Percentiles rank a stretch among this genome's conserved stretches.
Evolutionary conservation across 2,329 filamentous ascomycete genomes (phyloP).

Genomic region (Catunica adiposa): DNA sequence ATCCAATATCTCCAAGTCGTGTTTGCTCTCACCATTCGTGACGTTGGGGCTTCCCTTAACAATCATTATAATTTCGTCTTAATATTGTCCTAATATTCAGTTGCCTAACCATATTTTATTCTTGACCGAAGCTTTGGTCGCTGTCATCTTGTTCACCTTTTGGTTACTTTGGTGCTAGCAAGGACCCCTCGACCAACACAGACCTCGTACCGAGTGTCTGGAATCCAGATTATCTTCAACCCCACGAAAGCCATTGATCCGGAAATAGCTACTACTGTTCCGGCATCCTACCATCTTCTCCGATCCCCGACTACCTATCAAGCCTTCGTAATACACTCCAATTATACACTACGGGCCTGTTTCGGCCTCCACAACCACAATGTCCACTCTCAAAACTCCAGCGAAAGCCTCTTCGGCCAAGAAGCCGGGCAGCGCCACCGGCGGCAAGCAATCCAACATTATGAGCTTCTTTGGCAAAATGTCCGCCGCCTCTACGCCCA

Average conservation of each 20-base stretch:
- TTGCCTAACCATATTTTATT: background rate
- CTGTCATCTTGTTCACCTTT: too few species aligned
- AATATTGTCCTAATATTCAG: background rate
- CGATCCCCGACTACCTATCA: background rate
- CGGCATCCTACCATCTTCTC: background rate
- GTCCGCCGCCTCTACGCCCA: constrained; percentile 19
- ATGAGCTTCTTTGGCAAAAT: constrained; percentile 28
- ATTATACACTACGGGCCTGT: background rate
- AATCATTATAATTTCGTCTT: background rate
- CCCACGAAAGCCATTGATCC: too few species aligned
- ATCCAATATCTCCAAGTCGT: background rate
- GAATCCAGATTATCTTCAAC: background rate
- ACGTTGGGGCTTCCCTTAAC: background rate
- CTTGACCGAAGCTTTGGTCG: background rate
- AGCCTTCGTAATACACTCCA: background rate
- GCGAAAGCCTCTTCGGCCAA: constrained; percentile 22
- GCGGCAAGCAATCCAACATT: constrained; percentile 27
- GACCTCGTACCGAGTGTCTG: background rate
- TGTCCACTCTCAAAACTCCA: constrained; percentile 9
- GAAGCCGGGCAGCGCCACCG: constrained; percentile 16
- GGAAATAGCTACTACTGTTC: background rate
- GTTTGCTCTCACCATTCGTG: background rate
- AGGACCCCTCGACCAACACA: background rate
- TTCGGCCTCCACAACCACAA: background rate
- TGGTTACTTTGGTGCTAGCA: background rate